Evolutionary conservation across 148 eudicot species (phyloP).

Genomic region (Chenopodium quinoa): DNA sequence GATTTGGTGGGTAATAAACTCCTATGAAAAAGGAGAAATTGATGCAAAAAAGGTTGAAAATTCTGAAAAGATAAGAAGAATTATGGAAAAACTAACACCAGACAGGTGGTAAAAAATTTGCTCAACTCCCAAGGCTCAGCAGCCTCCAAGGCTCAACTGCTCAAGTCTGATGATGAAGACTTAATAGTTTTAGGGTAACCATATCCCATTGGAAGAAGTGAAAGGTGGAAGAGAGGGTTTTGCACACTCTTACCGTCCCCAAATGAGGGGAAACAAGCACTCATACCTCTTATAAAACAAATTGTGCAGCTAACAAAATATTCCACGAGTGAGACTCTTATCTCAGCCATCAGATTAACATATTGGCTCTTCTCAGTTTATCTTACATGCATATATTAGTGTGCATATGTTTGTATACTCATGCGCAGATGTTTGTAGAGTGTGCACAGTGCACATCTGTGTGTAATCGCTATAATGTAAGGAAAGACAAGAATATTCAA

Average conservation of each 20-base stretch:
- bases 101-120: background rate
- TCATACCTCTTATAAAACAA: background rate
- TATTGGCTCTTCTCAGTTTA: background rate
- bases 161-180: background rate
- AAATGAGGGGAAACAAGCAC: background rate
- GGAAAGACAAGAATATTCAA: constrained; percentile 11
- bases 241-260: background rate
- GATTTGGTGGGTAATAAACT: background rate
- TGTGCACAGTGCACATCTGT: background rate
- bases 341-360: background rate
- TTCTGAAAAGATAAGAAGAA: background rate
- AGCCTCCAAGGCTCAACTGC: background rate
- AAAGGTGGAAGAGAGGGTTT: background rate
- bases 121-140: background rate
- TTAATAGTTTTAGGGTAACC: background rate
- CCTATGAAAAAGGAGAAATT: background rate
- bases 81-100: background rate
- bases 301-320: background rate
- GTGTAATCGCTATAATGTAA: background rate
- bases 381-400: background rate
- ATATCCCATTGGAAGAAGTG: background rate
- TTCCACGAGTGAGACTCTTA: background rate
- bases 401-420: background rate
- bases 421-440: background rate
- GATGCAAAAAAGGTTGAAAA: too few relatives aligned